These are phyloP conservation scores for Salix koriyanagi DNA, from an alignment of 345 rosid genomes.

Conservation along the genomic window DNA sequence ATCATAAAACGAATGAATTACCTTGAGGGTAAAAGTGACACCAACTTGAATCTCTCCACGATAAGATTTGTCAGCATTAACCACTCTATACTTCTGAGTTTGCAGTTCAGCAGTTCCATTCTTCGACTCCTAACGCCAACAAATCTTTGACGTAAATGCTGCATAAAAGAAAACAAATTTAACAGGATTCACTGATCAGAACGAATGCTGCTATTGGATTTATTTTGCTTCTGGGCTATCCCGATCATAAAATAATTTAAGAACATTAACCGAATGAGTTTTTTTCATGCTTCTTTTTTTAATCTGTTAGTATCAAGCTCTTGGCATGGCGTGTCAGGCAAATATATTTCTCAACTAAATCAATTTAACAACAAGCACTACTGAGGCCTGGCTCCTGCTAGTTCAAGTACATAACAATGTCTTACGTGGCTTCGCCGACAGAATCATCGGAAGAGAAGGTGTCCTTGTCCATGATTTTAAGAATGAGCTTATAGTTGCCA, in stretches of 20 bases:
- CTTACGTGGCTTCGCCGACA: constrained; percentile 72
- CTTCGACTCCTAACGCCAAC: constrained; percentile 62
- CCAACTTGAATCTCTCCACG: constrained; percentile 73
- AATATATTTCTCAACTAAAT: no score
- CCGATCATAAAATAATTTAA: no score
- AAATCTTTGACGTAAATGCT: constrained; percentile 74
- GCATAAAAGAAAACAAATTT: background rate
- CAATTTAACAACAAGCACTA: no score
- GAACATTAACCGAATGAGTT: no score
- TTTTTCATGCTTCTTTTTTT: no score
- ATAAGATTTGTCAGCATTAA: constrained; percentile 40
- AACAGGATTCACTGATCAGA: background rate
- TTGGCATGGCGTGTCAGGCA: no score
- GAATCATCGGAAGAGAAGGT: constrained; percentile 69
- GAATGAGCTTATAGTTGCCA: constrained; percentile 48
- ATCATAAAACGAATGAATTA: constrained; percentile 4
- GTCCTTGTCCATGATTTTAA: constrained; percentile 83
- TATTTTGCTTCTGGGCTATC: no score
- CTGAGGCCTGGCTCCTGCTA: no score
- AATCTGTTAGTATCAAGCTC: no score
- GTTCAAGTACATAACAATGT: background rate
- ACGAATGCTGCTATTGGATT: background rate
- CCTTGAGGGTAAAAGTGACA: constrained; percentile 44
- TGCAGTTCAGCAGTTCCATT: constrained; percentile 58
- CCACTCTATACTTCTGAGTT: constrained; percentile 55